Evolutionary conservation across 139 green algal species (phyloP), one percentile per base, ranked within the genome.

Genomic region (Medakamo hakoo): DNA sequence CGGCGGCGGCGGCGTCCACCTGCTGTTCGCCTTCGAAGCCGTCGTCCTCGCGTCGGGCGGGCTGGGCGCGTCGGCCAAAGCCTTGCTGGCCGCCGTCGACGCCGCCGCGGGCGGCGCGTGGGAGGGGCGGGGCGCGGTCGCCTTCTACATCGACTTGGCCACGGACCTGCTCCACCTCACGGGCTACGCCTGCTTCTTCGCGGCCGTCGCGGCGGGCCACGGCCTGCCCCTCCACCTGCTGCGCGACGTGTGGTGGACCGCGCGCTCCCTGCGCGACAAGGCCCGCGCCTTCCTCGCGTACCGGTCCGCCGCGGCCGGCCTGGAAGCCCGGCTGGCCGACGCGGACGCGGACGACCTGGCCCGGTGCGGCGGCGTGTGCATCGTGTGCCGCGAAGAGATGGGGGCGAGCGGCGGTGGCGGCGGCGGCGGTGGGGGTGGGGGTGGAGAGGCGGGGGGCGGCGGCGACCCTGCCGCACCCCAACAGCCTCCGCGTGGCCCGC

Each of bases 21-120:
- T 98, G 30, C 83, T 98, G 29, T 99, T 99, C 64, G 89, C 88
- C 0, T 99, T 99, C 68, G 93, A 99, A 77, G 97, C 95, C 71
- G 77, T 64, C 22, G 66, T 71, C 49, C 58, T 94, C 9, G 40
- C 40, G 9, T 52, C 40, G 40, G 16, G 9, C 16, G 40, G 9
- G 9, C 9, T 16, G 9, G 9, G 9, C 40, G 16, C 40, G 9
- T 9, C 40, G 9, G 40, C 16, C 9, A 52, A 52, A 52, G 40
- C 40, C 9, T n/a, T 30, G 31, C 57, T 95, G 56, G 84, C 80
- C 23, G 75, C 80, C 64, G 69, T 83, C 9, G 88, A 97, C 66
- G 59, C 76, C 27, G 70, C 73, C 3, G 75, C 94, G 77, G 85
- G 95, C 52, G 93, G 93, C 20, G 76, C 78, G 23, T 99, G 93